These are phyloP conservation scores for Herpetomonas samuelpessoai DNA, from an alignment of 208 protist genomes.

Conservation along the genomic window DNA sequence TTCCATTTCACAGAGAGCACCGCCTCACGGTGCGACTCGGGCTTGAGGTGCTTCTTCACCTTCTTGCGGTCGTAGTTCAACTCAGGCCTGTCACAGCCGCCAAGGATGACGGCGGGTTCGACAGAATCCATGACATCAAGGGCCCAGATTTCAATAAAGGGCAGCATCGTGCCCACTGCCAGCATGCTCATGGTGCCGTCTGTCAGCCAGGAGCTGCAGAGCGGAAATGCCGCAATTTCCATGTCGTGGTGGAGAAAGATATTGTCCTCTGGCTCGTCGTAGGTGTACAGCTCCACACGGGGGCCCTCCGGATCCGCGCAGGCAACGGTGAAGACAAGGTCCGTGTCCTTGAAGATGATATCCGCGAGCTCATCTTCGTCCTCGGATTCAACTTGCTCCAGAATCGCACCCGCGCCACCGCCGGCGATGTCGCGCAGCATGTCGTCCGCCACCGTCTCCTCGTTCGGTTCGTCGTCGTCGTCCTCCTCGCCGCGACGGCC, in stretches of 20 bases:
- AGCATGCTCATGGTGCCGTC: constrained; percentile 89
- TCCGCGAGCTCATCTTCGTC: constrained; percentile 91
- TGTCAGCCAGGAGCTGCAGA: constrained; percentile 94
- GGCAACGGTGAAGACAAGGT: constrained; percentile 72
- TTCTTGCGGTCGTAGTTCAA: constrained; percentile 79
- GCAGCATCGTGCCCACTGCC: constrained; percentile 96
- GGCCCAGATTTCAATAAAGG: constrained; percentile 97
- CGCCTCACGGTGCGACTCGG: constrained; percentile 91
- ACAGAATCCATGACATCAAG: constrained; percentile 96
- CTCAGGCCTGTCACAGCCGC: constrained; percentile 60
- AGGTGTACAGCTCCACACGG: constrained; percentile 93
- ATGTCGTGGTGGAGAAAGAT: constrained; percentile 98
- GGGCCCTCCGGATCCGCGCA: constrained; percentile 66
- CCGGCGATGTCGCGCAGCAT: constrained; percentile 64
- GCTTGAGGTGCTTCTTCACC: constrained; percentile 48
- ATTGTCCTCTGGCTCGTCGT: constrained; percentile 95
- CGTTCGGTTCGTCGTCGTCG: constrained; percentile 32
- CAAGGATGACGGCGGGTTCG: constrained; percentile 90
- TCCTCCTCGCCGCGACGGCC: constrained; percentile 9
- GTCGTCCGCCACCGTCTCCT: constrained; percentile 40
- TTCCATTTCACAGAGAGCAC: constrained; percentile 96
- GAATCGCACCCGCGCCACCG: constrained; percentile 57
- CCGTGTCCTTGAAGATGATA: constrained; percentile 90
- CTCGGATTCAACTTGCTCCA: constrained; percentile 82
- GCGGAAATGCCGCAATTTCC: constrained; percentile 91